Evolutionary conservation across 1,139 yeast species (phyloP), one percentile per base, ranked within the genome.

Genomic region (Candida smagusa): DNA sequence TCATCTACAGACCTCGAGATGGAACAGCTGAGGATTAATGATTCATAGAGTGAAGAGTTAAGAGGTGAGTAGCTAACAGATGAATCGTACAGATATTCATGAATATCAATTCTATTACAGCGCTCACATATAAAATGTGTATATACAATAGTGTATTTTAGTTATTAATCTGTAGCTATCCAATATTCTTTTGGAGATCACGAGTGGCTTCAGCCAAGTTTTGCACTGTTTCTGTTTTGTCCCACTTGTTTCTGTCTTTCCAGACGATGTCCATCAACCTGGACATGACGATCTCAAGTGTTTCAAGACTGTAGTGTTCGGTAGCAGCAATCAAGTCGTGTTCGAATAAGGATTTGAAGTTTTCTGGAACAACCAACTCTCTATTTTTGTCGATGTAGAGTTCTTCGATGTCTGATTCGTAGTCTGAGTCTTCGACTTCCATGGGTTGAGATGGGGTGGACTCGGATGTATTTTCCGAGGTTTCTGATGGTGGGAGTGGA

Each of bases 1-100:
- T 86, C 33, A 79, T 80, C 38, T 94, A 94, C 63, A 77, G 97
- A 48, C 97, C 99, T 25, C 77, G 99, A 61, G 98, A 94, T 59
- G 98, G 99, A 31, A 81, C 90, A 63, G 97, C 86, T 25, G 86
- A 81, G 52, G 96, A 88, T 59, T 88, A 62, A 22, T n/a, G 9
- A 9, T 7, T 22, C 25, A 22, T 7, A 22, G 9, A 22, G 9
- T 9, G 25, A 7, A 22, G 9, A 22, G 25, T 22, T 9, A 22
- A 9, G 25, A 22, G 25, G 25, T 22, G 9, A 22, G 9, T 22
- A 22, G 25, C 7, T 9, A 22, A 7, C 25, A 22, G 7, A 22
- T 7, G 9, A 7, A 22, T 22, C 25, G 25, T 22, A 22, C 9
- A 22, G 9, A 22, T 22, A 22, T 7, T n/a, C n/a, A n/a, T n/a